phyloP scores from a whole-genome alignment of 1,284 basidiomycete genomes.

The Puccinia brachypodii region DNA sequence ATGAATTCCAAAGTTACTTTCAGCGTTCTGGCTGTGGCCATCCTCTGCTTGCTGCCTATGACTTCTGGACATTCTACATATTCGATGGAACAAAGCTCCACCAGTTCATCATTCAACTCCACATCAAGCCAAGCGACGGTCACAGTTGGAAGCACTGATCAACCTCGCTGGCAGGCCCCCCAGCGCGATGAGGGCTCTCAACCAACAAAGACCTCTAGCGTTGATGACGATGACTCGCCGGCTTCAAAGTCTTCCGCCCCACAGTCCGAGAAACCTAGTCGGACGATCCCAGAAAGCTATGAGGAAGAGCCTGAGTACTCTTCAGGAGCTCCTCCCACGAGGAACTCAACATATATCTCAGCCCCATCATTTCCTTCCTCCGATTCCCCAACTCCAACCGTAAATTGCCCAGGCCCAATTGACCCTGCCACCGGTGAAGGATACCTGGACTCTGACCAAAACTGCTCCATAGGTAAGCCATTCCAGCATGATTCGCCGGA shows the following conservation, averaged over 20 bases:
- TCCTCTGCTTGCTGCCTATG: constrained; percentile 7
- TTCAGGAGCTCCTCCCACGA: background rate
- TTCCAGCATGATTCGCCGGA: background rate
- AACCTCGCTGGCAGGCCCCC: background rate
- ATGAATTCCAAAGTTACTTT: constrained; percentile 16
- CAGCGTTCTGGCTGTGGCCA: constrained; percentile 5
- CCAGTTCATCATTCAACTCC: constrained; percentile 8
- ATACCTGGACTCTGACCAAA: background rate
- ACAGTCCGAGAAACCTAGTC: background rate
- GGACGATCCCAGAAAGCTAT: background rate
- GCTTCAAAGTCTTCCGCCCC: background rate
- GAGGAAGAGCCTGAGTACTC: constrained; percentile 5
- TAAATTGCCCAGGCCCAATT: constrained; percentile 17
- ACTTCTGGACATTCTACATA: background rate
- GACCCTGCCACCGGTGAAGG: constrained; percentile 29
- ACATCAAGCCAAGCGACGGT: background rate
- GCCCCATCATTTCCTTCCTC: background rate
- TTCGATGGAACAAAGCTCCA: background rate
- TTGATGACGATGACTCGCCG: background rate
- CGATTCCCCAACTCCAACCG: constrained; percentile 1
- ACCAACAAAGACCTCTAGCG: background rate
- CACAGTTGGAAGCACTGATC: background rate
- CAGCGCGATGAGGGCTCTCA: background rate
- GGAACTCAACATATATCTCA: background rate
- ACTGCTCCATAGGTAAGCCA: constrained; percentile 38